phyloP scores from a whole-genome alignment of 768 basidiomycete species.

The Russula ochroleuca region DNA sequence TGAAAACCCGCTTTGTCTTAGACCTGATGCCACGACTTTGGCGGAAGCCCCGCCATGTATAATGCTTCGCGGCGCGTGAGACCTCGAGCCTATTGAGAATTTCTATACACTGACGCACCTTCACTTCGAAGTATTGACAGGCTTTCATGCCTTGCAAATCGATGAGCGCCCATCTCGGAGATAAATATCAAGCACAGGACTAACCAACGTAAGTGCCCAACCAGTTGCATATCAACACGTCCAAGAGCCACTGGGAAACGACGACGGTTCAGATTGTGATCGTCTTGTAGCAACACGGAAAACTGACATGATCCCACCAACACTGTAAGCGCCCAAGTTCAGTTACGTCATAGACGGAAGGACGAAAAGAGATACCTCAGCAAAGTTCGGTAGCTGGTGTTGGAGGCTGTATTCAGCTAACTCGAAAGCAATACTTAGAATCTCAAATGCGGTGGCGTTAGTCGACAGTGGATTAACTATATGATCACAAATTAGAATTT shows the following conservation, averaged over 20 bases:
- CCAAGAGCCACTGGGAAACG: slow-evolving; percentile 67
- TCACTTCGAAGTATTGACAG: slow-evolving; percentile 84
- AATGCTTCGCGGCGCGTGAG: slow-evolving; percentile 48
- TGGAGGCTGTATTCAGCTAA: slow-evolving; percentile 84
- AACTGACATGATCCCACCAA: slow-evolving; percentile 87
- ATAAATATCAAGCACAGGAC: slow-evolving; percentile 28
- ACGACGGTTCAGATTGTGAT: slow-evolving; percentile 15
- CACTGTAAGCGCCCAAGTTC: slow-evolving; percentile 46
- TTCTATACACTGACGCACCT: slow-evolving; percentile 24
- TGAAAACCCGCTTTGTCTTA: slow-evolving; percentile 74
- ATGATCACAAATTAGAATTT: slow-evolving; percentile 28
- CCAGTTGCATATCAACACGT: slow-evolving; percentile 87
- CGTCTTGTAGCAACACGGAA: slow-evolving; percentile 11
- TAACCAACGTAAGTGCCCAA: slow-evolving; percentile 75
- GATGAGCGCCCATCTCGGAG: slow-evolving; percentile 26
- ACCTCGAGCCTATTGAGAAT: slow-evolving; percentile 9
- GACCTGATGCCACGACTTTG: slow-evolving; percentile 73
- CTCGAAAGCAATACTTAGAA: slow-evolving; percentile 82
- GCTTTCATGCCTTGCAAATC: slow-evolving; percentile 69
- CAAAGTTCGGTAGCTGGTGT: slow-evolving; percentile 85
- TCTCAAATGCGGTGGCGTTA: slow-evolving; percentile 42
- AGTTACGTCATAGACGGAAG: slow-evolving; percentile 27
- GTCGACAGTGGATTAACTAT: slow-evolving; percentile 15
- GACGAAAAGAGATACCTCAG: slow-evolving; percentile 53
- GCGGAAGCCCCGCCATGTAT: slow-evolving; percentile 79